Evolutionary conservation across 345 rosid species (phyloP).

Genomic region (Citrus maxima): DNA sequence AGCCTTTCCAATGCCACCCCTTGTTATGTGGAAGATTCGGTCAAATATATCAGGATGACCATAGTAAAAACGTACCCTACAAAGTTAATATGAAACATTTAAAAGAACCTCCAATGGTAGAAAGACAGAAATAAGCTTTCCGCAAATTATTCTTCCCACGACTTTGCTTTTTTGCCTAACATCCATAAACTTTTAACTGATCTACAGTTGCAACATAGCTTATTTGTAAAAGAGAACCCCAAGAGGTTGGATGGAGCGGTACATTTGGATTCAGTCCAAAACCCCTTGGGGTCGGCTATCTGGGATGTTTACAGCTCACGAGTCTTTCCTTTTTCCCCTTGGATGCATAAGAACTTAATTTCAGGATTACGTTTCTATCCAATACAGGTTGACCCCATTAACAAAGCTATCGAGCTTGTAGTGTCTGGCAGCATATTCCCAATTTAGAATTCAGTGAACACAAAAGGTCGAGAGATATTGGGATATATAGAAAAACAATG

Average conservation of each 20-base stretch:
- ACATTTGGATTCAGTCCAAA: background rate
- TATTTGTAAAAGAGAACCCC: conserved; percentile 10
- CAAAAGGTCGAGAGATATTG: background rate
- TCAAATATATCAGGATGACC: conserved; percentile 99
- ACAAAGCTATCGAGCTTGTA: background rate
- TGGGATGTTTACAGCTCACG: conserved; percentile 18
- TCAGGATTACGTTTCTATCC: too few species aligned
- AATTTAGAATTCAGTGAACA: too few species aligned
- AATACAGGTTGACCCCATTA: too few species aligned
- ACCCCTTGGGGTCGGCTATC: background rate
- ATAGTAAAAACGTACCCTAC: conserved; percentile 96
- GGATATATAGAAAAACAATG: background rate
- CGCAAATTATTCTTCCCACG: background rate
- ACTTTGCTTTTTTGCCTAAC: background rate
- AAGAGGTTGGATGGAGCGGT: background rate
- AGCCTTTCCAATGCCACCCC: conserved; percentile 98
- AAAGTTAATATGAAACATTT: conserved; percentile 14
- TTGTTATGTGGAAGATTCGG: conserved; percentile 92
- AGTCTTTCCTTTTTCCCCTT: background rate
- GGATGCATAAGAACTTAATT: too few species aligned
- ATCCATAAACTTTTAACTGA: background rate
- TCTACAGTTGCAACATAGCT: background rate
- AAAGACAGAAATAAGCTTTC: background rate
- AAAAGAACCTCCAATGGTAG: conserved; percentile 11
- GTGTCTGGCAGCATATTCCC: background rate